phyloP scores from a whole-genome alignment of 768 basidiomycete species.

The Tricholoma terreum region DNA sequence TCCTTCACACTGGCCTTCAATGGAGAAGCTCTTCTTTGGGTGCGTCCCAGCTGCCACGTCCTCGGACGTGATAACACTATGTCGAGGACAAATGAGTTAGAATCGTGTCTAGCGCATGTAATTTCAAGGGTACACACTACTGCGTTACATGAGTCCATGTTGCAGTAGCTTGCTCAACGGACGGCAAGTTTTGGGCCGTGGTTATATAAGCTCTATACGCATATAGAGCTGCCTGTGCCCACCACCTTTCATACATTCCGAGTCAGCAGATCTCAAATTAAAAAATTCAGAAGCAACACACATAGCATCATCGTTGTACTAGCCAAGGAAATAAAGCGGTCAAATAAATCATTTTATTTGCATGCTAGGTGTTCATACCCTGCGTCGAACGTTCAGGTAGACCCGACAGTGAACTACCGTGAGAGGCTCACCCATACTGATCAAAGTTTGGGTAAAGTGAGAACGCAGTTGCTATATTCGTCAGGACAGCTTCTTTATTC shows the following conservation, averaged over 20 bases:
- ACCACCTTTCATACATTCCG: conserved; percentile 35
- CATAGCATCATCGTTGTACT: conserved; percentile 52
- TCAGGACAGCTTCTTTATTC: conserved; percentile 35
- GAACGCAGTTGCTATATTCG: conserved; percentile 43
- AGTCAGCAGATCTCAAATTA: background rate
- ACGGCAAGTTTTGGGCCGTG: conserved; percentile 24
- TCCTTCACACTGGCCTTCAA: conserved; percentile 43
- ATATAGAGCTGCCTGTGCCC: conserved; percentile 50
- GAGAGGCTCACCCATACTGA: conserved; percentile 33
- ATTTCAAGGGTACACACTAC: conserved; percentile 31
- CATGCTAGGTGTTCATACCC: too few species aligned
- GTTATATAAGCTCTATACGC: conserved; percentile 43
- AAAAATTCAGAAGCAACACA: conserved; percentile 14
- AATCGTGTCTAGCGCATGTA: too few species aligned
- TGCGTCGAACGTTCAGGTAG: too few species aligned
- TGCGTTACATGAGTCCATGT: conserved; percentile 49
- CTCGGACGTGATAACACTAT: conserved; percentile 41
- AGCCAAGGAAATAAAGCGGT: background rate
- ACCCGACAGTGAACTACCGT: too few species aligned
- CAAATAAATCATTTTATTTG: too few species aligned
- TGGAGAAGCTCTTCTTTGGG: conserved; percentile 39
- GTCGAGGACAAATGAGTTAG: background rate
- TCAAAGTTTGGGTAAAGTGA: conserved; percentile 33
- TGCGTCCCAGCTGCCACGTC: conserved; percentile 34
- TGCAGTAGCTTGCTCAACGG: conserved; percentile 41